These are phyloP conservation scores for Debaryomyces robertsiae DNA, from an alignment of 1,139 yeast genomes.

Conservation along the genomic window DNA sequence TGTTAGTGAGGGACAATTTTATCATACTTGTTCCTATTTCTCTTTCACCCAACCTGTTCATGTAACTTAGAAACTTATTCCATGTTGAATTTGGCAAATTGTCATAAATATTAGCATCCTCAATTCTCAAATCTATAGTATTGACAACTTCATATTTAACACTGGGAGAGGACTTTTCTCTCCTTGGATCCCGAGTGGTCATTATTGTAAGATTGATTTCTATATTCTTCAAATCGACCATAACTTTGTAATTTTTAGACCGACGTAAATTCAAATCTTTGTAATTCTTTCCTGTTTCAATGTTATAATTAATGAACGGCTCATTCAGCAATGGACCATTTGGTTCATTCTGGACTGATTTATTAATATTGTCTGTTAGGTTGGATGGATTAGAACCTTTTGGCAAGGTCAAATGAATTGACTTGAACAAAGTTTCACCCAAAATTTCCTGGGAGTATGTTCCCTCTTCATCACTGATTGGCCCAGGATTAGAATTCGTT, in stretches of 20 bases:
- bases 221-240: conserved; percentile 57
- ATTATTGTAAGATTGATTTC: conserved; percentile 49
- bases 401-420: conserved; percentile 70
- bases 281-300: conserved; percentile 27
- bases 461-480: conserved; percentile 14
- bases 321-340: conserved; percentile 13
- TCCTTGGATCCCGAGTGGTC: conserved; percentile 51
- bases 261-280: conserved; percentile 61
- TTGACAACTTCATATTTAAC: conserved; percentile 48
- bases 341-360: conserved; percentile 35
- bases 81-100: conserved; percentile 87
- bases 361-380: conserved; percentile 57
- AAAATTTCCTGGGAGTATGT: conserved; percentile 22
- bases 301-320: neutral
- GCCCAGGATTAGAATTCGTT: conserved; percentile 16
- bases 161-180: conserved; percentile 28
- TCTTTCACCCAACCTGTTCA: conserved; percentile 68
- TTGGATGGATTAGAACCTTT: conserved; percentile 48
- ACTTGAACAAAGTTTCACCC: conserved; percentile 70
- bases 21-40: conserved; percentile 73
- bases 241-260: conserved; percentile 63
- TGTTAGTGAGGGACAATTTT: conserved; percentile 53
- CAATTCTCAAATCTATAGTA: conserved; percentile 44
- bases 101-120: conserved; percentile 67
- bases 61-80: conserved; percentile 79